Conservation (phyloP, 2,329 filamentous ascomycete species). For the Aspergillus versicolor region DNA sequence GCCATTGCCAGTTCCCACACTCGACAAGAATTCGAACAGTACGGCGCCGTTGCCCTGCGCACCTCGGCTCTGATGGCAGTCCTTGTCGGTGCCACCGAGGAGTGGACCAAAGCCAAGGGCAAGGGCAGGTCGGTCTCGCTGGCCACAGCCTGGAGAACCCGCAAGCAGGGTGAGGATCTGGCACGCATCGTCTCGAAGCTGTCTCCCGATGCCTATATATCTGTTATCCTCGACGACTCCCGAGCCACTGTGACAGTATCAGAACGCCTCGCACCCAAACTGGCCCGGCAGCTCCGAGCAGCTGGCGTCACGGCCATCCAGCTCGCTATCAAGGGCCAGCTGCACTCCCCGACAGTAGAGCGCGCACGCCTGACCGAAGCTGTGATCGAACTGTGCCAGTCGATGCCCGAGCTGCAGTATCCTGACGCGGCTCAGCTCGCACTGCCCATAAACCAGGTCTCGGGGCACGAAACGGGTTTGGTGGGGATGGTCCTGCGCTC, state of each 20-base stretch:
- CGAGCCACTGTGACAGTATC: not conserved
- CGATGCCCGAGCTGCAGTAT: not conserved
- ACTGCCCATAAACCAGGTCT: not conserved
- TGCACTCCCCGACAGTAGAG: not conserved
- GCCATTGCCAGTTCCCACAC: not conserved
- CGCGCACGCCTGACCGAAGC: not conserved
- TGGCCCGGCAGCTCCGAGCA: not conserved
- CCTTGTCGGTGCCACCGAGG: not conserved
- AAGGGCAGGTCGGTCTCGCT: not conserved
- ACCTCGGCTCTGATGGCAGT: not conserved
- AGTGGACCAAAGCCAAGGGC: not conserved
- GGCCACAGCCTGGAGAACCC: not conserved
- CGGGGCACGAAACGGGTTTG: not conserved
- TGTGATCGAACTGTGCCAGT: not conserved
- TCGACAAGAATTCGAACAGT: not conserved
- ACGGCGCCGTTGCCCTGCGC: not conserved
- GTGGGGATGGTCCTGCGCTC: not conserved
- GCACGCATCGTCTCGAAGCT: not conserved
- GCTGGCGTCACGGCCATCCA: not conserved
- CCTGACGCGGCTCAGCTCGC: not conserved
- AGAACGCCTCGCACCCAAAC: not conserved
- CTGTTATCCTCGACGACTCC: not conserved
- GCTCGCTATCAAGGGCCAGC: not conserved
- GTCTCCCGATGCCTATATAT: not conserved
- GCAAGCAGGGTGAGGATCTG: not conserved